A percentile compares a stretch with the other conserved stretches of the same genome.
phyloP scores from a whole-genome alignment of 345 rosid species.

The Acer campestre region DNA sequence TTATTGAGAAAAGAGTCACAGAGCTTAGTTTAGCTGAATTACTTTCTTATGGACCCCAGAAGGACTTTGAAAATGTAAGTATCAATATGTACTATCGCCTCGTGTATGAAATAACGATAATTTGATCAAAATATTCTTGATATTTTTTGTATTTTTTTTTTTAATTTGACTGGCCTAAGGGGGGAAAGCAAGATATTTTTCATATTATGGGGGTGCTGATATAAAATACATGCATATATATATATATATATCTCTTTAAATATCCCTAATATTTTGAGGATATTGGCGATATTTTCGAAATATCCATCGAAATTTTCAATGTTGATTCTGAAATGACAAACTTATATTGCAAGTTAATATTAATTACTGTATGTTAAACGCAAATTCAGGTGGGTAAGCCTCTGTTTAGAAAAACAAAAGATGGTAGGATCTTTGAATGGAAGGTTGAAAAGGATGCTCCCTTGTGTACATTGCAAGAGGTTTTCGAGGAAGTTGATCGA shows the following conservation, averaged over 20 bases:
- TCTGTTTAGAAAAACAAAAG: slow-evolving; percentile 53
- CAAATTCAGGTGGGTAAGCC: slow-evolving; percentile 48
- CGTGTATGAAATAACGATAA: neutral
- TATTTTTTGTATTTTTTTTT: no score
- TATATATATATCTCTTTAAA: no score
- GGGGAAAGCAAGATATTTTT: no score
- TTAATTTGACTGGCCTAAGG: no score
- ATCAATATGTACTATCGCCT: neutral
- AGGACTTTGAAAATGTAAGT: slow-evolving; percentile 27
- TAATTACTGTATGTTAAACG: neutral
- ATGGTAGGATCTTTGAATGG: slow-evolving; percentile 65
- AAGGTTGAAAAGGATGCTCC: slow-evolving; percentile 56
- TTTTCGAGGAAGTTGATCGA: slow-evolving; percentile 43
- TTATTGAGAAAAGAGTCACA: slow-evolving; percentile 60
- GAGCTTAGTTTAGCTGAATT: slow-evolving; percentile 53
- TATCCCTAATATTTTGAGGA: no score
- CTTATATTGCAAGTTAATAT: neutral
- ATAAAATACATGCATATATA: no score
- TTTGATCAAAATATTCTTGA: no score
- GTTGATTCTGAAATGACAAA: neutral
- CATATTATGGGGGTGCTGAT: no score
- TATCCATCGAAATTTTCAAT: neutral
- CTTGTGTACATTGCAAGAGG: slow-evolving; percentile 59
- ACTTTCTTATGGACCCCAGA: slow-evolving; percentile 60
- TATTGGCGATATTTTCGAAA: no score